Evolutionary conservation across 2,329 filamentous ascomycete genomes (phyloP).

Genomic region (Epicoccum nigrum): DNA sequence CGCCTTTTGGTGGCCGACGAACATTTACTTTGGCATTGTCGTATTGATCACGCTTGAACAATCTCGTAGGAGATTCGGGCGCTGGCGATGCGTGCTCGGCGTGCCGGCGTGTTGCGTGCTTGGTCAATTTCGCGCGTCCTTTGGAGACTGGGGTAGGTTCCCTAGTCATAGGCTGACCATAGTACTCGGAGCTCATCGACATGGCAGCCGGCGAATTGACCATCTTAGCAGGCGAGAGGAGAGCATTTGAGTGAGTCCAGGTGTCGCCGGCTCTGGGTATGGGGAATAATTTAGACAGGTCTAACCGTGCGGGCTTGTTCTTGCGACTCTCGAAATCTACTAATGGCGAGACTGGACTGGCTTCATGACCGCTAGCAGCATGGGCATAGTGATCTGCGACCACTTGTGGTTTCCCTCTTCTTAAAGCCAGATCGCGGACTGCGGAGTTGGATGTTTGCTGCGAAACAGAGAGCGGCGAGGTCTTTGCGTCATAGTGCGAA

Average conservation of each 20-base stretch:
- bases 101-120: slow-evolving; percentile 30
- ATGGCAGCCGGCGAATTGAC: slow-evolving; percentile 50
- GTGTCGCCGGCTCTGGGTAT: slow-evolving; percentile 38
- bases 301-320: slow-evolving; percentile 47
- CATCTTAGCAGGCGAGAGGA: slow-evolving; percentile 49
- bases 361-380: slow-evolving; percentile 17
- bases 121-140: slow-evolving; percentile 30
- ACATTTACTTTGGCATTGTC: slow-evolving; percentile 56
- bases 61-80: slow-evolving; percentile 33
- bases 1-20: slow-evolving; percentile 54
- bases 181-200: slow-evolving; percentile 48
- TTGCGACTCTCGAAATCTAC: slow-evolving; percentile 35
- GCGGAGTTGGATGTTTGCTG: slow-evolving; percentile 55
- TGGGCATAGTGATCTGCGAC: slow-evolving; percentile 19
- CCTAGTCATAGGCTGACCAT: slow-evolving; percentile 41
- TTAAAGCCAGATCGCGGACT: slow-evolving; percentile 51
- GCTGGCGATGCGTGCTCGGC: slow-evolving; percentile 19
- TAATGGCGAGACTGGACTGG: slow-evolving; percentile 31
- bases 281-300: slow-evolving; percentile 52
- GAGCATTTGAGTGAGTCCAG: slow-evolving; percentile 20
- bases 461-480: slow-evolving; percentile 49
- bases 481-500: slow-evolving; percentile 52
- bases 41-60: slow-evolving; percentile 47
- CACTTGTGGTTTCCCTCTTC: slow-evolving; percentile 46
- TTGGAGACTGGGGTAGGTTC: slow-evolving; percentile 36